phyloP scores from a whole-genome alignment of 345 rosid species.

The Melastoma malabathricum region DNA sequence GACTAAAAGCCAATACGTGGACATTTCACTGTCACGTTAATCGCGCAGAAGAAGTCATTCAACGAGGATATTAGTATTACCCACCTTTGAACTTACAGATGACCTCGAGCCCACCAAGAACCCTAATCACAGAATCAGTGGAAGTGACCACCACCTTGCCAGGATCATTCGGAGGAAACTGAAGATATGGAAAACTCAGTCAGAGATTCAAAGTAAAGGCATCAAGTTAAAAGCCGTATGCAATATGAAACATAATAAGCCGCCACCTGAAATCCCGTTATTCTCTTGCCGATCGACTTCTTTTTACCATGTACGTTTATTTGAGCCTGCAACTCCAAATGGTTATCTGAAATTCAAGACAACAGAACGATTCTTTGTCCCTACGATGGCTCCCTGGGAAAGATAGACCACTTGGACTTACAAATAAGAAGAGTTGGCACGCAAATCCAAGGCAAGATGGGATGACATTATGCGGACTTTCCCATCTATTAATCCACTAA shows the following conservation, averaged over 20 bases:
- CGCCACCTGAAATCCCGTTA: slow-evolving; percentile 60
- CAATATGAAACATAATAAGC: not conserved
- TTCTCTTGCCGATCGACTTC: slow-evolving; percentile 49
- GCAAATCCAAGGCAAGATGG: too few relatives aligned
- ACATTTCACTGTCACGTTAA: not conserved
- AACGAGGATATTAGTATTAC: slow-evolving; percentile 1
- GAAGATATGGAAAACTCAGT: slow-evolving; percentile 6
- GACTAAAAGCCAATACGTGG: not conserved
- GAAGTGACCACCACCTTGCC: slow-evolving; percentile 54
- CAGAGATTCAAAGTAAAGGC: not conserved
- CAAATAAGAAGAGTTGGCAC: too few relatives aligned
- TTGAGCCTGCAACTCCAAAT: slow-evolving; percentile 31
- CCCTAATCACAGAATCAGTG: slow-evolving; percentile 56
- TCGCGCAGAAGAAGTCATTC: slow-evolving; percentile 1
- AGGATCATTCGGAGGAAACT: slow-evolving; percentile 57
- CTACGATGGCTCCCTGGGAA: slow-evolving; percentile 37
- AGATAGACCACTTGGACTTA: too few relatives aligned
- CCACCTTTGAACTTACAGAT: slow-evolving; percentile 54
- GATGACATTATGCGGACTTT: slow-evolving; percentile 27
- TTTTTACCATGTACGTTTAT: slow-evolving; percentile 49
- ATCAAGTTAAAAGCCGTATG: not conserved
- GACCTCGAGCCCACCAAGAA: slow-evolving; percentile 35
- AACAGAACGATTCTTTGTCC: slow-evolving; percentile 14
- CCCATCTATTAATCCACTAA: slow-evolving; percentile 53
- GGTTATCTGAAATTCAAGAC: slow-evolving; percentile 31